Conservation (phyloP, 1,284 basidiomycete species). For the Tremellales sp. region DNA sequence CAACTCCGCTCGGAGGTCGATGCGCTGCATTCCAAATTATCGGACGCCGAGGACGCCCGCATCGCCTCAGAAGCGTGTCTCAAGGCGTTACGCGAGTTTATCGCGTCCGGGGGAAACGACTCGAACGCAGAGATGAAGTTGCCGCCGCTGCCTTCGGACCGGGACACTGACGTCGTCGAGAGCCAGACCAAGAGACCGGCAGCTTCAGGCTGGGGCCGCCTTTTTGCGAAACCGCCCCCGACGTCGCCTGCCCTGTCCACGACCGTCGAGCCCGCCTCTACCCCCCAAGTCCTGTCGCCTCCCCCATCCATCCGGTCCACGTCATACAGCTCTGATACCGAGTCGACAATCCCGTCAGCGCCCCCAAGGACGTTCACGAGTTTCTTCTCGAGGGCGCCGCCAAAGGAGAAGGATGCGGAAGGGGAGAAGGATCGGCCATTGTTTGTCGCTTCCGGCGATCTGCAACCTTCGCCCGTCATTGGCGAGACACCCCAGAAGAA, state of each 20-base stretch:
- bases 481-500: too few relatives aligned
- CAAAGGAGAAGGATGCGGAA: too few relatives aligned
- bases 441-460: too few relatives aligned
- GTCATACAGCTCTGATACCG: too few relatives aligned
- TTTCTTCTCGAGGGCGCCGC: too few relatives aligned
- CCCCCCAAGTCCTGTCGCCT: conserved; percentile 10
- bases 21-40: conserved; percentile 59
- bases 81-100: conserved; percentile 75
- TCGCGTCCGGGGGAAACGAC: conserved; percentile 50
- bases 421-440: too few relatives aligned
- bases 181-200: conserved; percentile 9
- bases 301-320: too few relatives aligned
- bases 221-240: conserved; percentile 25
- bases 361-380: too few relatives aligned
- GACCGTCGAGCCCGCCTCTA: conserved; percentile 24
- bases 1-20: conserved; percentile 61
- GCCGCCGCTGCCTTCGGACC: conserved; percentile 59
- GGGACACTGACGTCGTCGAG: conserved; percentile 49
- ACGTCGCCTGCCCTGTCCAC: conserved; percentile 20
- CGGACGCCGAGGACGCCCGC: conserved; percentile 73
- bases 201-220: conserved; percentile 32
- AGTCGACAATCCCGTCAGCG: too few relatives aligned
- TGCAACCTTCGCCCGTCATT: too few relatives aligned
- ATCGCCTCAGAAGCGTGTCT: conserved; percentile 83
- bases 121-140: conserved; percentile 51